Conservation (phyloP, 768 basidiomycete species). For the Leccinellum luteum region DNA sequence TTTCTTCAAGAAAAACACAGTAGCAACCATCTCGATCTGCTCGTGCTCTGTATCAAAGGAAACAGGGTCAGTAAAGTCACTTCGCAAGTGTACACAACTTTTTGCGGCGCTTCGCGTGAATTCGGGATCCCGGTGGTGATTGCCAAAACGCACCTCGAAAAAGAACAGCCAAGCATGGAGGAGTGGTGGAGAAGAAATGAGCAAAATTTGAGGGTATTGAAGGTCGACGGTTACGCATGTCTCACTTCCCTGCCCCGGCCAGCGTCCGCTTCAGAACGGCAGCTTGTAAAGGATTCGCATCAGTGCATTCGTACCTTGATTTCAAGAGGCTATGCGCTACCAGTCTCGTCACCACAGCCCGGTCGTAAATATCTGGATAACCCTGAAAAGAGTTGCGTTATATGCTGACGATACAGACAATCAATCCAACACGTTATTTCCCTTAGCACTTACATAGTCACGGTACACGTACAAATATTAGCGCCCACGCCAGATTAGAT, state of each 20-base stretch:
- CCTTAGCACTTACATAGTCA: too few species aligned
- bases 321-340: slow-evolving; percentile 1
- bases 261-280: slow-evolving; percentile 9
- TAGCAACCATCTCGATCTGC: slow-evolving; percentile 18
- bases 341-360: neutral
- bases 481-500: neutral
- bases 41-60: slow-evolving; percentile 24
- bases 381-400: slow-evolving; percentile 2
- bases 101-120: slow-evolving; percentile 33
- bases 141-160: slow-evolving; percentile 38
- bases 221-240: slow-evolving; percentile 32
- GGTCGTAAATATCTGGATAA: slow-evolving; percentile 6
- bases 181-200: slow-evolving; percentile 31
- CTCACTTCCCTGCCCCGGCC: slow-evolving; percentile 20
- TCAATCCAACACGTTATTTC: neutral
- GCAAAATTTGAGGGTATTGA: slow-evolving; percentile 15
- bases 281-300: slow-evolving; percentile 6
- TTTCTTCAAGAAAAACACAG: slow-evolving; percentile 34
- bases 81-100: slow-evolving; percentile 16
- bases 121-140: slow-evolving; percentile 36
- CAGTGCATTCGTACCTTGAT: slow-evolving; percentile 13
- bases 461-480: too few species aligned
- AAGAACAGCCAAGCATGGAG: slow-evolving; percentile 27
- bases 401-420: slow-evolving; percentile 15
- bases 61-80: slow-evolving; percentile 15